phyloP scores from a whole-genome alignment of 2,329 filamentous ascomycete species.

The Talaromyces sp. region DNA sequence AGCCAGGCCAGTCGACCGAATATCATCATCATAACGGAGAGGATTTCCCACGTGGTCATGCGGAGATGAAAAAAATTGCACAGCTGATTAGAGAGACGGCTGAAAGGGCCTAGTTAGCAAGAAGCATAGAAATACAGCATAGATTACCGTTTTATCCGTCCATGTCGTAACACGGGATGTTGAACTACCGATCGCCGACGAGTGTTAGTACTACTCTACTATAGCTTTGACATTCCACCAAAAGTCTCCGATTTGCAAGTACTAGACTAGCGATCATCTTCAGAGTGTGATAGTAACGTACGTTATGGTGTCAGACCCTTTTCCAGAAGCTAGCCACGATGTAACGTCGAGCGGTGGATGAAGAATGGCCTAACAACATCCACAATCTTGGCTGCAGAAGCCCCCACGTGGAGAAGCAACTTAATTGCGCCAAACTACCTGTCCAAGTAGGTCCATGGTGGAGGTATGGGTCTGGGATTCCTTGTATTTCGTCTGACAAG shows the following conservation, averaged over 20 bases:
- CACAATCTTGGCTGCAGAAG: not conserved
- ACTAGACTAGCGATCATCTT: not conserved
- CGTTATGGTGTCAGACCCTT: not conserved
- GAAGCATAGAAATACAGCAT: not conserved
- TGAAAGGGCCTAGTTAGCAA: slow-evolving; percentile 3
- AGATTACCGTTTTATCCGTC: not conserved
- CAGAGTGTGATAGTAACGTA: not conserved
- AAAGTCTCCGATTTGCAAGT: not conserved
- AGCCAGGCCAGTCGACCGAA: slow-evolving; percentile 12
- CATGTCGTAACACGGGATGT: not conserved
- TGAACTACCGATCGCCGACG: not conserved
- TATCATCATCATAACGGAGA: slow-evolving; percentile 15
- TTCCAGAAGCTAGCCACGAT: not conserved
- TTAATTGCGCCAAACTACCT: not conserved
- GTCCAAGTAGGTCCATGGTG: not conserved
- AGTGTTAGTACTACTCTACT: not conserved
- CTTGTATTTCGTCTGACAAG: not conserved
- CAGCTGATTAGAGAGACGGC: slow-evolving; percentile 14
- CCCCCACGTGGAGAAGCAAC: not conserved
- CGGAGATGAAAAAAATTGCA: slow-evolving; percentile 16
- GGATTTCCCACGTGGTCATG: slow-evolving; percentile 16
- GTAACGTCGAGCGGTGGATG: not conserved
- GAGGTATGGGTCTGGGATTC: not conserved
- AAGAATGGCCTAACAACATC: not conserved
- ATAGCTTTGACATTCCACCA: not conserved